These are phyloP conservation scores for Kondoa subrosea DNA, from an alignment of 768 basidiomycete genomes.

Conservation along the genomic window DNA sequence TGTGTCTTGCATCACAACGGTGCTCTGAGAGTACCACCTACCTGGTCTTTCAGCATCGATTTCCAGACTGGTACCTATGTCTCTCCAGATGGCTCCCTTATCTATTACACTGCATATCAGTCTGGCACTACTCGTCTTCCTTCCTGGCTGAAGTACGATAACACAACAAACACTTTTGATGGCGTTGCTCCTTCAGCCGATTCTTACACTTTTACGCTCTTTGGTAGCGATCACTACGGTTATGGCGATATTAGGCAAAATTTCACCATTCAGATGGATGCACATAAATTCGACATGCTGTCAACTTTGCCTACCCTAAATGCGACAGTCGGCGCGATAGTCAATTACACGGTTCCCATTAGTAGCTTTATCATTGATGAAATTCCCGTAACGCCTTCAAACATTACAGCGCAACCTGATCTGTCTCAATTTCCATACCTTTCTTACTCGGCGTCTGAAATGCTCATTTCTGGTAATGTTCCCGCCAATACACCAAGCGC, in stretches of 20 bases:
- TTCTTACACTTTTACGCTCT: slow-evolving; percentile 41
- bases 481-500: slow-evolving; percentile 39
- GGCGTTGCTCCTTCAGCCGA: slow-evolving; percentile 49
- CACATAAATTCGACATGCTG: slow-evolving; percentile 48
- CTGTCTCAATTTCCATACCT: slow-evolving; percentile 37
- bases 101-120: slow-evolving; percentile 51
- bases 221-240: slow-evolving; percentile 56
- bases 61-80: slow-evolving; percentile 50
- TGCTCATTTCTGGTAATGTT: slow-evolving; percentile 47
- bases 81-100: slow-evolving; percentile 32
- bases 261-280: slow-evolving; percentile 52
- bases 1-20: slow-evolving; percentile 28
- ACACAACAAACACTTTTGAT: slow-evolving; percentile 51
- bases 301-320: slow-evolving; percentile 48
- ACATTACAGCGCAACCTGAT: slow-evolving; percentile 45
- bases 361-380: slow-evolving; percentile 45
- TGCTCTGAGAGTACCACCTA: slow-evolving; percentile 51
- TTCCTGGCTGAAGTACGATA: slow-evolving; percentile 56
- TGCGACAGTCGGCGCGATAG: slow-evolving; percentile 46
- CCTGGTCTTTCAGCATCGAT: slow-evolving; percentile 83
- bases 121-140: slow-evolving; percentile 57
- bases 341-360: slow-evolving; percentile 34
- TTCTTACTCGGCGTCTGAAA: slow-evolving; percentile 40
- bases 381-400: slow-evolving; percentile 42
- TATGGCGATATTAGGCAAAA: slow-evolving; percentile 45